Evolutionary conservation across 2,329 filamentous ascomycete species (phyloP).

Genomic region (Dothiorella sarmentorum): DNA sequence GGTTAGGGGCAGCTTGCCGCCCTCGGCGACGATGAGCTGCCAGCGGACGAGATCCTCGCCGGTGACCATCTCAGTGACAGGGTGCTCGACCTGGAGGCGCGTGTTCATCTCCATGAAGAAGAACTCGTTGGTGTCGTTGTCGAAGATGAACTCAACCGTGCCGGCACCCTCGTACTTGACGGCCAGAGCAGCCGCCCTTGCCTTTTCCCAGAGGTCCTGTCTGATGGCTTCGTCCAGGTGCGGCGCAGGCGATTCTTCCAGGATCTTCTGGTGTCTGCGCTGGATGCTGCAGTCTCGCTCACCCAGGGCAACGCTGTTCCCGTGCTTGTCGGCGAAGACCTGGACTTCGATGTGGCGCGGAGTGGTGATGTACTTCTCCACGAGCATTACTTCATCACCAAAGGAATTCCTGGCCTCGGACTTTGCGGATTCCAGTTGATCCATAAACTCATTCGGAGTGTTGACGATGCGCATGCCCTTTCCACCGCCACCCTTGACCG

Average conservation of each 20-base stretch:
- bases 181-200: conserved; percentile 59
- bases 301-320: conserved; percentile 61
- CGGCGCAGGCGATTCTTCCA: conserved; percentile 64
- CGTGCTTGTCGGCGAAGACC: conserved; percentile 63
- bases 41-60: conserved; percentile 83
- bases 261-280: conserved; percentile 62
- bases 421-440: conserved; percentile 61
- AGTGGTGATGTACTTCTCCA: conserved; percentile 66
- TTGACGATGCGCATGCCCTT: conserved; percentile 68
- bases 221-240: conserved; percentile 57
- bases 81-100: conserved; percentile 91
- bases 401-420: conserved; percentile 63
- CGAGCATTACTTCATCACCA: conserved; percentile 63
- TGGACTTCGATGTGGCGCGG: conserved; percentile 66
- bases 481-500: conserved; percentile 62
- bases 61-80: conserved; percentile 80
- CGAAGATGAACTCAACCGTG: conserved; percentile 67
- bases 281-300: conserved; percentile 66
- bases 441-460: conserved; percentile 55
- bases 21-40: conserved; percentile 85
- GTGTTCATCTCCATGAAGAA: conserved; percentile 76
- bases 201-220: conserved; percentile 64
- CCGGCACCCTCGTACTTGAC: conserved; percentile 65
- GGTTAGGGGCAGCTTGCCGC: conserved; percentile 62
- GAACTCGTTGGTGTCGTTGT: conserved; percentile 63